Conservation (phyloP, 176 grass and related monocot species). For the Carex parvula region DNA sequence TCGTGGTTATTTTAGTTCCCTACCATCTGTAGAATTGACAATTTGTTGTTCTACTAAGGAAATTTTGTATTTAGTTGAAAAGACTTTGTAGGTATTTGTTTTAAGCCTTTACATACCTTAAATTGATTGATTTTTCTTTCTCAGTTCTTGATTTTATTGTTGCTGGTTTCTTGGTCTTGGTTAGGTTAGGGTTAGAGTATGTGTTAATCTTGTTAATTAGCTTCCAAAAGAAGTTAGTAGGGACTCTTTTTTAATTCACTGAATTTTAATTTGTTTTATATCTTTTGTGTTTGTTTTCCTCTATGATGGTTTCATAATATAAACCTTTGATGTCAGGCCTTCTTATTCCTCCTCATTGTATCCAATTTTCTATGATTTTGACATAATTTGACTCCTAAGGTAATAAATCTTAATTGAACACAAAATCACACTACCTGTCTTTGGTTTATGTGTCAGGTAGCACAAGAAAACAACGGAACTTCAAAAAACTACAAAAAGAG, state of each 20-base stretch:
- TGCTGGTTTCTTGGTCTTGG: background rate
- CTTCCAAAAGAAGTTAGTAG: background rate
- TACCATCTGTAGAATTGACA: background rate
- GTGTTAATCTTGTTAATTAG: background rate
- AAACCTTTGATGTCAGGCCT: background rate
- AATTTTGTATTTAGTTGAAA: background rate
- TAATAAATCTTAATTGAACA: slow-evolving; percentile 9
- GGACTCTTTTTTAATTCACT: background rate
- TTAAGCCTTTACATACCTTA: background rate
- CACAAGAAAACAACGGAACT: slow-evolving; percentile 15
- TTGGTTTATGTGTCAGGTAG: slow-evolving; percentile 12
- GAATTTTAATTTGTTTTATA: background rate
- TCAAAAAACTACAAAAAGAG: slow-evolving; percentile 6
- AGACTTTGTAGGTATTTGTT: background rate
- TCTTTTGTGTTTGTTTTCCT: background rate
- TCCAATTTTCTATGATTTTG: background rate
- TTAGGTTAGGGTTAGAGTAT: background rate
- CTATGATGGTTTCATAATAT: background rate
- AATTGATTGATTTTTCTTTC: background rate
- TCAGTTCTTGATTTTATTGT: background rate
- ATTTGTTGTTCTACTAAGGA: background rate
- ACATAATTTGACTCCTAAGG: background rate
- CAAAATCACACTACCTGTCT: background rate
- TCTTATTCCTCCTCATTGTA: background rate
- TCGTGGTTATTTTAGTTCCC: background rate